Evolutionary conservation across 1,139 yeast genomes (phyloP).

Genomic region (Geotrichum histeridarum): DNA sequence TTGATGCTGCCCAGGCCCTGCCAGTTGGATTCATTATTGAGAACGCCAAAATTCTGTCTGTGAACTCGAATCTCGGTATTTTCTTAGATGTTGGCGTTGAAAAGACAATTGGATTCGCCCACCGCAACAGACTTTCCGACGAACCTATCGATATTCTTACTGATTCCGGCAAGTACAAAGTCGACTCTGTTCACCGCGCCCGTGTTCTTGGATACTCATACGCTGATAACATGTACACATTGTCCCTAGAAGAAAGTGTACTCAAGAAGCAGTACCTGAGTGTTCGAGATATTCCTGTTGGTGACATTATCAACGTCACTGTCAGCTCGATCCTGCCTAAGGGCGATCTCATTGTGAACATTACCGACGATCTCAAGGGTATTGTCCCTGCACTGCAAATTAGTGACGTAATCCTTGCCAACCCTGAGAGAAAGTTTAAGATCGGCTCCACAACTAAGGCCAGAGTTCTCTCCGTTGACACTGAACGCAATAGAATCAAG

Average conservation of each 20-base stretch:
- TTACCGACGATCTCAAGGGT: constrained; percentile 66
- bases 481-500: constrained; percentile 43
- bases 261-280: constrained; percentile 62
- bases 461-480: constrained; percentile 49
- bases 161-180: constrained; percentile 41
- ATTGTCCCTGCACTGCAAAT: constrained; percentile 70
- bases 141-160: constrained; percentile 43
- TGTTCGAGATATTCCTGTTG: constrained; percentile 67
- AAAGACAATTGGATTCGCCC: constrained; percentile 38
- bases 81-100: constrained; percentile 28
- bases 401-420: constrained; percentile 75
- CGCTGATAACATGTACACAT: constrained; percentile 59
- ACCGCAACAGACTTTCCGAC: constrained; percentile 61
- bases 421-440: constrained; percentile 90
- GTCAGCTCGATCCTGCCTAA: constrained; percentile 62
- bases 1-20: constrained; percentile 48
- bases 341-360: constrained; percentile 62
- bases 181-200: constrained; percentile 67
- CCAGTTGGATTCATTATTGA: constrained; percentile 74
- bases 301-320: constrained; percentile 47
- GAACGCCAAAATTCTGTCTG: constrained; percentile 50
- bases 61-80: constrained; percentile 41
- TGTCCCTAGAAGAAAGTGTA: constrained; percentile 64
- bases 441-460: constrained; percentile 75
- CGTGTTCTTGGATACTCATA: constrained; percentile 67